These are phyloP conservation scores for Trichoderma arundinaceum DNA, from an alignment of 2,329 filamentous ascomycete genomes.

Conservation along the genomic window DNA sequence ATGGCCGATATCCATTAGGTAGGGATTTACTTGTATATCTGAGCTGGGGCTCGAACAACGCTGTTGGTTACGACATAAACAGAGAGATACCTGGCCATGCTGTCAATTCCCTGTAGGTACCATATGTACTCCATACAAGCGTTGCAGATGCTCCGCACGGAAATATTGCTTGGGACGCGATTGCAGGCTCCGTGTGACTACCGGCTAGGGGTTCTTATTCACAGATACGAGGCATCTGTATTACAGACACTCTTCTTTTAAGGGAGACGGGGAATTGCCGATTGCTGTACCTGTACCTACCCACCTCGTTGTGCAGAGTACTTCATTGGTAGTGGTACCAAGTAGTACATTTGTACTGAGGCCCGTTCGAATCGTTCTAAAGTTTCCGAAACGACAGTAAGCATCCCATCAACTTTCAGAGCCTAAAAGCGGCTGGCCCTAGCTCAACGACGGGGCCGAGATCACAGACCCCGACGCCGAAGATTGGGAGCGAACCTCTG, in stretches of 20 bases:
- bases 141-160: too few relatives aligned
- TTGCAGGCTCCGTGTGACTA: background rate
- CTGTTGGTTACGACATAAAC: too few relatives aligned
- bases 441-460: background rate
- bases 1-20: background rate
- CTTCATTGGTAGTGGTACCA: too few relatives aligned
- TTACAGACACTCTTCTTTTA: background rate
- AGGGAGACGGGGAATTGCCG: too few relatives aligned
- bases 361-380: too few relatives aligned
- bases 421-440: constrained; percentile 9
- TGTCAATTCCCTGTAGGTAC: background rate
- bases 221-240: background rate
- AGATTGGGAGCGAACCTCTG: background rate
- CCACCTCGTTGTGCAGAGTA: too few relatives aligned
- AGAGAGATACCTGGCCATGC: background rate
- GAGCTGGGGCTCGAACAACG: background rate
- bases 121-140: background rate
- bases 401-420: background rate
- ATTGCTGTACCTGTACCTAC: too few relatives aligned
- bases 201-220: background rate
- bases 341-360: too few relatives aligned
- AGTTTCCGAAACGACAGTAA: too few relatives aligned
- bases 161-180: background rate
- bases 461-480: background rate
- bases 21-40: background rate